Evolutionary conservation across 2,329 filamentous ascomycete species (phyloP), one percentile per base, ranked within the genome.

Genomic region (Phialocephala sp.): DNA sequence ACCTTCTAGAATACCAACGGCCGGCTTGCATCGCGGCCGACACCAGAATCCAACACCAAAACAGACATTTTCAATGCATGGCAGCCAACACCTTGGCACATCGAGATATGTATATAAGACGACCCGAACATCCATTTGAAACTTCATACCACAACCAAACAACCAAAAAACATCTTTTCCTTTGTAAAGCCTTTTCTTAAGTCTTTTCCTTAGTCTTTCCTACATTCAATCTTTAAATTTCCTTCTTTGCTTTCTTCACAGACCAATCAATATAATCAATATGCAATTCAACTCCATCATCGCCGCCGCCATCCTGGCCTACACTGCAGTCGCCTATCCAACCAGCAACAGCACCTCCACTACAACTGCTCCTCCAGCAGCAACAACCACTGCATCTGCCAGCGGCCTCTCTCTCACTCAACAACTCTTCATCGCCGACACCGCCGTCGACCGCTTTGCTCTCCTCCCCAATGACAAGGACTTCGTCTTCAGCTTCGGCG

Each of bases 401-500:
- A 55, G 70, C 32, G 58, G 60, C 8, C 63, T 69, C 24, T 64
- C 70, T 52, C 59, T 72, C 43, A 72, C 72, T 5, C 60, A 65
- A 2, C 65, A 74, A 56, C 70, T 75, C 35, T 65, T 69, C 61
- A 67, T 74, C 45, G 70, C 72, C n/a, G 72, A 74, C 56, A 81
- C 79, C 59, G 80, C 79, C 27, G 79, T 69, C 39, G 81, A 84
- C 62, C 80, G 80, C 61, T 78, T 77, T 71, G 71, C 72, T 32
- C 79, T 83, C 58, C 78, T 84, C 20, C 77, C 78, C 18, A 73
- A 80, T 12, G 75, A 84, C 69, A 64, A 75, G 3, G 76, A 84
- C 66, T 84, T 84, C 73, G 73, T 83, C 73, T 85, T 83, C 75
- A 78, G 83, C 75, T 85, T 85, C 76, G 69, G 71, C 62, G 74